Evolutionary conservation across 176 grass and related monocot species (phyloP).

Genomic region (Bothriochloa decipiens): DNA sequence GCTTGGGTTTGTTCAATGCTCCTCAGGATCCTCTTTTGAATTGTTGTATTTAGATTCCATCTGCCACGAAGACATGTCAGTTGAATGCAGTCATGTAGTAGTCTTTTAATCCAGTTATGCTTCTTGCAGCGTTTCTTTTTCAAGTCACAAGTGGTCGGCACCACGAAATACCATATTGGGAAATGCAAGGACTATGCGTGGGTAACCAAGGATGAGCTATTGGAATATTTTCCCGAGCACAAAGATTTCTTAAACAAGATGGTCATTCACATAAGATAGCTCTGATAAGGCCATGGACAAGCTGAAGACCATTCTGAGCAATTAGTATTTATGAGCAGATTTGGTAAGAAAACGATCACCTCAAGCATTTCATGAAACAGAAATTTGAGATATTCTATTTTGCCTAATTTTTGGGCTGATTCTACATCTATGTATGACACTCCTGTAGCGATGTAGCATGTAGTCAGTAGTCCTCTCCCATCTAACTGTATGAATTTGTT

Average conservation of each 20-base stretch:
- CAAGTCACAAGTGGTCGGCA: constrained; percentile 89
- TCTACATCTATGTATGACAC: background rate
- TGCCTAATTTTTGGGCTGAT: background rate
- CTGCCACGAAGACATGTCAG: background rate
- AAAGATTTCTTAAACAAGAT: constrained; percentile 75
- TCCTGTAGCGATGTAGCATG: background rate
- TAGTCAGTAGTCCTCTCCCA: constrained; percentile 23
- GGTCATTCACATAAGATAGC: constrained; percentile 73
- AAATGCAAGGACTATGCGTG: constrained; percentile 80
- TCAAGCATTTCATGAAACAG: background rate
- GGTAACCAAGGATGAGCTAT: constrained; percentile 90
- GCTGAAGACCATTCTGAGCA: background rate
- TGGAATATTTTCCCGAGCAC: constrained; percentile 73
- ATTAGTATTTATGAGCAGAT: background rate
- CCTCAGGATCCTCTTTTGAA: background rate
- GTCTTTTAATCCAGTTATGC: constrained; percentile 20
- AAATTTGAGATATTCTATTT: background rate
- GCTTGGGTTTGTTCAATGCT: background rate
- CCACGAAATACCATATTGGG: constrained; percentile 55
- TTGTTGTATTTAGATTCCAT: constrained; percentile 6
- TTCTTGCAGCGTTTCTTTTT: constrained; percentile 87
- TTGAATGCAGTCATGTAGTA: background rate
- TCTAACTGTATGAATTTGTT: background rate
- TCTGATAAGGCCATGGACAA: background rate
- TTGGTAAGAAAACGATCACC: background rate